Base-by-base conservation (phyloP, 257 asterid species). In the Petunia axillaris region DNA sequence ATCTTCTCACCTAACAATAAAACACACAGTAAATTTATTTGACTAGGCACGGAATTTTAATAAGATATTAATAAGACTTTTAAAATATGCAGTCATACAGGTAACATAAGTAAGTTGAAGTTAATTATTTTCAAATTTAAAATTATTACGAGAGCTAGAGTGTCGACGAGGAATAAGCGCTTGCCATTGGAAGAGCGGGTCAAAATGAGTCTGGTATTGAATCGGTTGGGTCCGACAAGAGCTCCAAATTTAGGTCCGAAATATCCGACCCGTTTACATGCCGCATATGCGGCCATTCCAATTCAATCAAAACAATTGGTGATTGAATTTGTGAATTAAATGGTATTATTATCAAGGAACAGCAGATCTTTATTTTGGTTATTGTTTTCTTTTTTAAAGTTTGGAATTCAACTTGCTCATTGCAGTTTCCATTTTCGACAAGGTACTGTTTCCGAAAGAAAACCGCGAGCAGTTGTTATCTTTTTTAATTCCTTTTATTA, bases 161-260 rank as follows among this genome's bases (percentile, higher is more conserved):
- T 95, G 80, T 95, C 97, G 85, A 95, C 97, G 86, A 93, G 91
- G 85, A 90, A 91, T 80, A 91, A 85, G 77, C 91, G 96, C 55
- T 88, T 92, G 85, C 89, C 85, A 75, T 83, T 87, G 83, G 93
- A 80, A 67, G 83, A 78, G 6, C 82, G 76, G 70, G 91, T 89
- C 54, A 97, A 87, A 60, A 93, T 82, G 86, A 86, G 83, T 37
- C 94, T 84, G 73, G 64, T 25, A 36, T 81, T 83, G 55, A 83
- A 77, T 80, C 87, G 86, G 66, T 74, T 8, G 62, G 55, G 8
- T 1, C 76, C 50, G 76, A 53, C 44, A 5, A 64, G 38, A 60
- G 52, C 74, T 78, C 75, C 81, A 4, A 78, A 8, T 53, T 54
- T 52, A 52, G 82, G 75, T 67, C 89, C 85, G 44, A 86, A 63